Base-by-base conservation (phyloP, 23 red algal genomes). In the Pyropia yezoensis region DNA sequence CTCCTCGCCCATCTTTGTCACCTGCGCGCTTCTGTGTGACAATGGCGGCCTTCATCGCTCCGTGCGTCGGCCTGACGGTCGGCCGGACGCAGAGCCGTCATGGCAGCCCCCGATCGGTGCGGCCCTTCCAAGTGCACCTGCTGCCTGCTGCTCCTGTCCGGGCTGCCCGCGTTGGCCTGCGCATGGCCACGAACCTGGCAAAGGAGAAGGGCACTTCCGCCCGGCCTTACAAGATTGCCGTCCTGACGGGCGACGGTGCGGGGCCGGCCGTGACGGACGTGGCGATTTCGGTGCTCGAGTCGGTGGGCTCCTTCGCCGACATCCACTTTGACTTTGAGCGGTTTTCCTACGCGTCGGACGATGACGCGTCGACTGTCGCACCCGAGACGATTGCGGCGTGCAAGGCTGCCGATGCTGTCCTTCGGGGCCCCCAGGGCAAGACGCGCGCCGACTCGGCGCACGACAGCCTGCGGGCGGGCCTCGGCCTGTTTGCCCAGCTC, bases 401-500 rank as follows among this genome's bases (percentile, higher is more conserved):
- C 75, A 72, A 76, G 25, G 64, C 57, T 7, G 52, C 89, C 25
- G 89, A 95, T 56, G 80, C 89, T 16, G 89, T 95, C 33, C 70
- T 95, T 26, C 54, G 82, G 3, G 66, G 62, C 24, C 84, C 85
- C 60, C 80, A 95, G 70, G 89, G 89, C 12, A 25, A 74, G 14
- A 45, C 60, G 51, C 32, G 76, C 28, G 61, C 65, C 39, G 57
- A 60, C 19, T 63, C 52, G 23, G 84, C 84, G n/a, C 84, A 89
- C 71, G 45, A 62, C 33, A 65, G 71, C 39, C 75, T 95, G 28
- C 14, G 79, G 19, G 70, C 67, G 61, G 59, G 78, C 19, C 82
- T 95, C 32, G 76, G 82, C 32, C 67, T 95, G 63, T 95, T 87
- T 77, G 89, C 79, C n/a, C 89, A 95, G 70, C 79, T 87, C 54